Evolutionary conservation across 78 protist genomes (phyloP).

Genomic region (Dictyostelium discoideum): DNA sequence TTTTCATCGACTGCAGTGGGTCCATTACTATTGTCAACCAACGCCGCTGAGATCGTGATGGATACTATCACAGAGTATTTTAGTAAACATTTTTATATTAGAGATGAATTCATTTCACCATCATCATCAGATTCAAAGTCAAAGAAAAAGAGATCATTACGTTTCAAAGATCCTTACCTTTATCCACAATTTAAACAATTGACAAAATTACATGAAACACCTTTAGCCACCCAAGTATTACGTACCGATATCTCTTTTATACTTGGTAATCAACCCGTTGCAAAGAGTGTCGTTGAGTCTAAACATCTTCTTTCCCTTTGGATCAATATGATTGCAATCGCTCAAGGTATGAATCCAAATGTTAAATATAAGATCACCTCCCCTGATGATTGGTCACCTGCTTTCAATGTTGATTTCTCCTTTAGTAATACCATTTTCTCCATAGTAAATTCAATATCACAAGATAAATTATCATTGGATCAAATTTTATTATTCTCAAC

Average conservation of each 20-base stretch:
- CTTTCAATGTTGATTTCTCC: constrained; percentile 55
- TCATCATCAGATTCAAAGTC: not conserved
- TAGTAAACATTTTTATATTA: not conserved
- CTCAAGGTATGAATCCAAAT: constrained; percentile 80
- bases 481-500: not conserved
- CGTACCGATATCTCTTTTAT: constrained; percentile 65
- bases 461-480: not conserved
- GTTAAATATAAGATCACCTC: not conserved
- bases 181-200: constrained; percentile 6
- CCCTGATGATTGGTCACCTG: constrained; percentile 32
- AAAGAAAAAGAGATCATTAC: not conserved
- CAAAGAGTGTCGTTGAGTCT: not conserved
- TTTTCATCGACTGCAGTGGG: constrained; percentile 29
- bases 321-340: constrained; percentile 43
- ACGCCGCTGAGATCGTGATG: constrained; percentile 39
- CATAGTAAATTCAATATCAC: constrained; percentile 11
- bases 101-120: not conserved
- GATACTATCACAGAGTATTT: constrained; percentile 41
- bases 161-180: not conserved
- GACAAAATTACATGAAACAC: not conserved
- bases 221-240: not conserved
- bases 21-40: not conserved
- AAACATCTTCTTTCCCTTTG: not conserved
- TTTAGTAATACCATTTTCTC: constrained; percentile 25
- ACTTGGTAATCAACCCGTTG: constrained; percentile 7